Evolutionary conservation across 306 rosid species (phyloP).

Genomic region (Hippophae tibetana): DNA sequence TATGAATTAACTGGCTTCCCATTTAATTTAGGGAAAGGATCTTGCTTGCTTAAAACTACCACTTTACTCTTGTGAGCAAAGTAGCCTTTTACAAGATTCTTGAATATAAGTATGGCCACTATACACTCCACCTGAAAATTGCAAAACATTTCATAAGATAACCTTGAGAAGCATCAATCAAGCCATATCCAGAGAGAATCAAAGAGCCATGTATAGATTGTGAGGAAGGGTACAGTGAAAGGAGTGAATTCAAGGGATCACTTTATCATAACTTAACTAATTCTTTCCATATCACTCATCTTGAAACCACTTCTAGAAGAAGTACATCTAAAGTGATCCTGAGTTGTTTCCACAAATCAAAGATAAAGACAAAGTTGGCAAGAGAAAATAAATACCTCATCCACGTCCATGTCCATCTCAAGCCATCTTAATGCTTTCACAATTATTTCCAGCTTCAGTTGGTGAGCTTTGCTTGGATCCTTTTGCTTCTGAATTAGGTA

Average conservation of each 20-base stretch:
- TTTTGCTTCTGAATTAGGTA: conserved; percentile 82
- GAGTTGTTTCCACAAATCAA: too few species aligned
- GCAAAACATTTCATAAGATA: conserved; percentile 4
- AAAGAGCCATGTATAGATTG: too few species aligned
- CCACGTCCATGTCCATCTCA: conserved; percentile 85
- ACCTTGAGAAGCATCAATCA: neutral
- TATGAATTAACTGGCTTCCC: conserved; percentile 79
- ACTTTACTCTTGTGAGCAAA: conserved; percentile 98
- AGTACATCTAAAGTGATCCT: too few species aligned
- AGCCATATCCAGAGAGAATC: neutral
- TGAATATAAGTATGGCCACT: conserved; percentile 72
- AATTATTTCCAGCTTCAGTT: conserved; percentile 85
- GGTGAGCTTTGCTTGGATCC: conserved; percentile 89
- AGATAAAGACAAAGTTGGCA: neutral
- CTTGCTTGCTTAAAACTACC: conserved; percentile 88
- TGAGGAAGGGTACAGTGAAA: too few species aligned
- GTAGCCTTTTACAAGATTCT: conserved; percentile 85
- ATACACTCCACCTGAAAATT: conserved; percentile 89
- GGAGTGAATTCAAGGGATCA: too few species aligned
- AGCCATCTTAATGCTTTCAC: conserved; percentile 91
- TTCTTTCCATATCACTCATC: too few species aligned
- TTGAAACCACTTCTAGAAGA: too few species aligned
- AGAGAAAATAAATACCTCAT: conserved; percentile 46
- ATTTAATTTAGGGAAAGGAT: conserved; percentile 83
- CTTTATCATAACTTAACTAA: too few species aligned